phyloP scores from a whole-genome alignment of 352 stramenopile genomes.

The Pythium monospermum region DNA sequence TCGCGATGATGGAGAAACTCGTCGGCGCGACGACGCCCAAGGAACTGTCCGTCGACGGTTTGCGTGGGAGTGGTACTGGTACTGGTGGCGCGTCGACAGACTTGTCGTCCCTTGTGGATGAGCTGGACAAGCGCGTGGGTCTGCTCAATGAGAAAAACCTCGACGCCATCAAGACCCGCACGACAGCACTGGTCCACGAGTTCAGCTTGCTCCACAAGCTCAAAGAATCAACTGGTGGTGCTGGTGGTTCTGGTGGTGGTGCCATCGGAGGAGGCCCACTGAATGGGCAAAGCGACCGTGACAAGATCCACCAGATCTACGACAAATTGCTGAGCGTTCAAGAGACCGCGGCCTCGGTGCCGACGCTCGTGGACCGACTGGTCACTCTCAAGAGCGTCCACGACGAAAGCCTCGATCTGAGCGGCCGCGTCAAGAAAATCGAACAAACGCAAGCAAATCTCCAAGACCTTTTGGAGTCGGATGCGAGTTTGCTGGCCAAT shows the following conservation, averaged over 20 bases:
- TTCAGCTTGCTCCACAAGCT: constrained; percentile 76
- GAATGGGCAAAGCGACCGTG: constrained; percentile 49
- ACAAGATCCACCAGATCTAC: constrained; percentile 70
- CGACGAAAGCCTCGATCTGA: constrained; percentile 51
- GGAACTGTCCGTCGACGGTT: constrained; percentile 40
- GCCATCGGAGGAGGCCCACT: constrained; percentile 50
- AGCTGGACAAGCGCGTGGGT: constrained; percentile 61
- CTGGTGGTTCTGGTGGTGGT: too few relatives aligned
- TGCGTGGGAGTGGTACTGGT: constrained; percentile 19
- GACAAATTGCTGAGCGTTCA: constrained; percentile 60
- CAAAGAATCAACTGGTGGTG: constrained; percentile 70
- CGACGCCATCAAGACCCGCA: constrained; percentile 72
- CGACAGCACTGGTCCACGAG: constrained; percentile 69
- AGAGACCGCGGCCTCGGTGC: constrained; percentile 51
- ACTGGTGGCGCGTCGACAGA: constrained; percentile 20
- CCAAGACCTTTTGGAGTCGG: constrained; percentile 51
- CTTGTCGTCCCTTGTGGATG: constrained; percentile 39
- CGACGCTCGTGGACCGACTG: constrained; percentile 65
- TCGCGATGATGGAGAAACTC: constrained; percentile 54
- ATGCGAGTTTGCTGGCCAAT: constrained; percentile 58
- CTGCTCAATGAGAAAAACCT: constrained; percentile 76
- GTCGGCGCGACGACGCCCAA: constrained; percentile 51
- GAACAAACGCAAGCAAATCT: constrained; percentile 57
- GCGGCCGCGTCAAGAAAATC: constrained; percentile 47
- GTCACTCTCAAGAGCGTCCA: constrained; percentile 69